Base-by-base conservation (phyloP, 768 basidiomycete genomes). In the Arthromyces matolae region DNA sequence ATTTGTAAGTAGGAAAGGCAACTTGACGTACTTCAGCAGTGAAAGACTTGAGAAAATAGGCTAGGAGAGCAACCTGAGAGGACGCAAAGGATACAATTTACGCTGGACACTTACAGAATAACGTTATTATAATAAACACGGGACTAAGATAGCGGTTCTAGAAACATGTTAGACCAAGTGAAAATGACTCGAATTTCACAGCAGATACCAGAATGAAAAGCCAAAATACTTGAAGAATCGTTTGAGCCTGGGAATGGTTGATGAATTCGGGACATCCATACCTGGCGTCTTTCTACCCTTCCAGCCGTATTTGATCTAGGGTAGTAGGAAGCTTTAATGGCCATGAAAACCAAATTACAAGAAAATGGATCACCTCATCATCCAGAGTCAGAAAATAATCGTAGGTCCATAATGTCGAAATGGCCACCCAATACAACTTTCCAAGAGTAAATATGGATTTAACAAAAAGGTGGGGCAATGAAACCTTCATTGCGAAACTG, bases 101-200 rank as follows among this genome's bases (percentile, higher is more conserved):
- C n/a, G n/a, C n/a, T n/a, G n/a, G n/a, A n/a, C n/a, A n/a, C 47
- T 12, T 31, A 58, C 56, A 41, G 20, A 52, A 27, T 2, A 52
- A n/a, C 0, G 56, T 55, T 1, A 58, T 52, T 13, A 55, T 25
- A 10, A 58, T 55, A 24, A 58, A 49, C 5, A 31, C 16, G 10
- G 52, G 45, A n/a, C 39, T 43, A 27, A 58, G 43, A 27, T 58
- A 58, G 18, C 56, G 56, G 20, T 58, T 55, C 54, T 58, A 28
- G 18, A 36, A 8, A 9, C 19, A 24, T 8, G 7, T 35, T 25
- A 13, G 14, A 31, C 20, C 14, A 25, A 16, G 24, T 4, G 5
- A n/a, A 3, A 14, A 20, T 5, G 4, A 47, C 48, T n/a, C n/a
- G n/a, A n/a, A n/a, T n/a, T n/a, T n/a, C n/a, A n/a, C n/a, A n/a